These are phyloP conservation scores for Cryptosporidium parvum DNA, from an alignment of 169 alveolate species.

Conservation along the genomic window DNA sequence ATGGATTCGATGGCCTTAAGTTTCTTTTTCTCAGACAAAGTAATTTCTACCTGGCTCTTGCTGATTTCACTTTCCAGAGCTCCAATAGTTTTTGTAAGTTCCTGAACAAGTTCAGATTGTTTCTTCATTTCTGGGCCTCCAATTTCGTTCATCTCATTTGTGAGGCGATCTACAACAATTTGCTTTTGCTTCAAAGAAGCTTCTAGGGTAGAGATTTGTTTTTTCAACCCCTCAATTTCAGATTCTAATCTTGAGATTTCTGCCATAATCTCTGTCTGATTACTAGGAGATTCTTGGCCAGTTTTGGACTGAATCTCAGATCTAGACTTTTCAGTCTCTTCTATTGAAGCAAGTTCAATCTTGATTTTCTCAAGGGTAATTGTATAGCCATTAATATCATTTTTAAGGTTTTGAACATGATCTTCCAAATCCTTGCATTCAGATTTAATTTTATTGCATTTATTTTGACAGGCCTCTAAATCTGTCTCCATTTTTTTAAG, in stretches of 20 bases:
- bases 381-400: constrained; percentile 21
- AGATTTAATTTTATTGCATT: not conserved
- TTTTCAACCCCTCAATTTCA: not conserved
- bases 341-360: constrained; percentile 34
- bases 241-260: constrained; percentile 34
- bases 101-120: constrained; percentile 30
- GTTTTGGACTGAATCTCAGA: not conserved
- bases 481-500: constrained; percentile 30
- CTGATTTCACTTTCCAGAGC: constrained; percentile 24
- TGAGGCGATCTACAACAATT: constrained; percentile 21
- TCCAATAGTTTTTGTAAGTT: constrained; percentile 14
- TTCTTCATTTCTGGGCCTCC: constrained; percentile 69
- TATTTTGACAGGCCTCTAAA: constrained; percentile 6
- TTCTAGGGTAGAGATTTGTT: constrained; percentile 3
- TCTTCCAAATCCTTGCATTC: constrained; percentile 44
- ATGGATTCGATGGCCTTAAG: constrained; percentile 37
- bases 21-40: constrained; percentile 61
- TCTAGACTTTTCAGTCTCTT: constrained; percentile 5
- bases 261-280: not conserved
- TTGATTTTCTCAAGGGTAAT: constrained; percentile 25
- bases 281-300: not conserved
- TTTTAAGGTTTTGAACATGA: not conserved
- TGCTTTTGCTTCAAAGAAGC: constrained; percentile 21
- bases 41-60: constrained; percentile 49
- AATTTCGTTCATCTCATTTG: constrained; percentile 46